Percentiles rank a stretch among this genome's conserved stretches.
These are phyloP conservation scores for Camelina hispida DNA, from an alignment of 345 rosid species.

Conservation along the genomic window DNA sequence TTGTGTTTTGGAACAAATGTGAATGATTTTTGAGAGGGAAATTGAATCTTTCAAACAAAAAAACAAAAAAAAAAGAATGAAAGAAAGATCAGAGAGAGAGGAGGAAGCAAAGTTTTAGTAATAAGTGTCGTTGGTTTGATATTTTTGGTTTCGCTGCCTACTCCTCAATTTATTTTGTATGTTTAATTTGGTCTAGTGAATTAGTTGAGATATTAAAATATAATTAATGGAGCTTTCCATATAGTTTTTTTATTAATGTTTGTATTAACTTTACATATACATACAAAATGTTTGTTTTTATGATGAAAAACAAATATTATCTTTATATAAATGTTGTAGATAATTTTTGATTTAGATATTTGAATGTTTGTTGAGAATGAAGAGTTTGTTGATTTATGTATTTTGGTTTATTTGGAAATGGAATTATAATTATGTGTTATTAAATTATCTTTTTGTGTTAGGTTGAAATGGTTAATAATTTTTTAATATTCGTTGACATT, in stretches of 20 bases:
- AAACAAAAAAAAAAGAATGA: not conserved
- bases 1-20: not conserved
- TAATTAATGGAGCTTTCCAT: slow-evolving; percentile 3
- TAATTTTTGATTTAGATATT: not conserved
- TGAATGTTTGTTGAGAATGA: not conserved
- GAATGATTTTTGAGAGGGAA: slow-evolving; percentile 33
- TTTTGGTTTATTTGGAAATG: not conserved
- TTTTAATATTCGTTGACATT: not conserved
- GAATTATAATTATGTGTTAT: not conserved
- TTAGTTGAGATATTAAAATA: slow-evolving; percentile 15
- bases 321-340: not conserved
- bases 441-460: not conserved
- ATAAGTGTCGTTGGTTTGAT: slow-evolving; percentile 24
- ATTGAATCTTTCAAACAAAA: slow-evolving; percentile 16
- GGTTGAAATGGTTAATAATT: not conserved
- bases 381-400: not conserved
- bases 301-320: not conserved
- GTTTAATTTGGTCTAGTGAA: slow-evolving; percentile 25
- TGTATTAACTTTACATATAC: slow-evolving; percentile 15
- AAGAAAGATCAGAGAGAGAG: slow-evolving; percentile 23
- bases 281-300: not conserved
- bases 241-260: slow-evolving; percentile 12
- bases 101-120: not conserved
- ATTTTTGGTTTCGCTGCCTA: slow-evolving; percentile 24
- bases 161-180: slow-evolving; percentile 4